Base-by-base conservation (phyloP, 163 green algal species). In the Scenedesmus sp. region DNA sequence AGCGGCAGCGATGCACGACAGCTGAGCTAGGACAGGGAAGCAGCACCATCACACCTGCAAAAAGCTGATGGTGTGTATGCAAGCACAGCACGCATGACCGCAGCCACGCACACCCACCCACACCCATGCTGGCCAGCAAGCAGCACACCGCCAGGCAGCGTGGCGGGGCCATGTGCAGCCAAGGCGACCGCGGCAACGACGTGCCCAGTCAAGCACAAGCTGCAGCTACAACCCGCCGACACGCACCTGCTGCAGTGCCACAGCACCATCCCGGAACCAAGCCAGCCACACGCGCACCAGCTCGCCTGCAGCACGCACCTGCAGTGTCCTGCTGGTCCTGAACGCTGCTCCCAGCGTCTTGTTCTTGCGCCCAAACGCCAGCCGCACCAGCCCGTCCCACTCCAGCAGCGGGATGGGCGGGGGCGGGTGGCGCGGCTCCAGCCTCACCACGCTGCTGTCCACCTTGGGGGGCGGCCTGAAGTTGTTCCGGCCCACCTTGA, bases 331-430 rank as follows among this genome's bases (percentile, higher is more conserved):
- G 12, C 30, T 59, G 26, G 80, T 91, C 46, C 93, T 92, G 94
- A 99, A 99, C 53, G 99, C 98, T 61, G 97, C 97, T 42, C 97
- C 97, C 30, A 99, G 94, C 30, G 98, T 99, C 88, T 99, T 99
- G 95, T 99, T 99, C 93, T 99, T 99, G 51, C 98, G 95, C 10
- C 95, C 95, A 93, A 99, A 99, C 93, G 97, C 99, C 33, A 99
- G 92, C n/a, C 98, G 96, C 83, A 98, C 94, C 18, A 99, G 94
- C 13, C 98, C 98, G 92, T 99, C 98, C 98, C 98, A 99, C 94
- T 99, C 98, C 59, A 97, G 76, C 86, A 99, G 98, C 94, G 99
- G 99, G 65, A 99, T 95, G 46, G 97, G 96, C 2, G 98, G 97
- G 15, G 97, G 96, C 61, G 98, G 98, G 92, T 98, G 96, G 37